phyloP scores from a whole-genome alignment of 352 stramenopile genomes.

The Pythium monospermum region DNA sequence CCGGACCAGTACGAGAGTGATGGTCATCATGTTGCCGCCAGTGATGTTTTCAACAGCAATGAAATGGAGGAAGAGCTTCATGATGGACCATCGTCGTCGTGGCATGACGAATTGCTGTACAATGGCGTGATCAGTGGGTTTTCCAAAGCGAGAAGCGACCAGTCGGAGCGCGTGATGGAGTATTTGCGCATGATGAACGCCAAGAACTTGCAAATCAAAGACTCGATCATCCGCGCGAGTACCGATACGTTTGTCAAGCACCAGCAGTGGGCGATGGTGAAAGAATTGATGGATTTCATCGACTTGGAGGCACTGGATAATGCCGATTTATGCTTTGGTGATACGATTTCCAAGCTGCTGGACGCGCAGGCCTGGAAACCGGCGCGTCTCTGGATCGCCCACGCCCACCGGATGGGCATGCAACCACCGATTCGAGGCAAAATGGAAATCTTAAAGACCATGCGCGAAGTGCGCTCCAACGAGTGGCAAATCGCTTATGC shows the following conservation, averaged over 20 bases:
- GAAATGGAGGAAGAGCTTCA: too few species aligned
- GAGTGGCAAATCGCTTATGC: constrained; percentile 78
- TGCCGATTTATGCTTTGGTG: constrained; percentile 54
- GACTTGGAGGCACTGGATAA: constrained; percentile 47
- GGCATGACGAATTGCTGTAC: constrained; percentile 54
- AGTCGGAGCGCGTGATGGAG: constrained; percentile 53
- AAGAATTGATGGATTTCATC: constrained; percentile 39
- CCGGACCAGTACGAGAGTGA: too few species aligned
- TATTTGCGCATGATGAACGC: constrained; percentile 54
- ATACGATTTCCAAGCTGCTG: constrained; percentile 78
- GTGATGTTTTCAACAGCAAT: too few species aligned
- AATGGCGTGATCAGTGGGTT: constrained; percentile 81
- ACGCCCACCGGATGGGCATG: constrained; percentile 40
- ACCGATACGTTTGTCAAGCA: constrained; percentile 71
- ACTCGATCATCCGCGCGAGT: constrained; percentile 68
- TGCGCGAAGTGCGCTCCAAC: constrained; percentile 28
- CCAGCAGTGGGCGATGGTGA: constrained; percentile 50
- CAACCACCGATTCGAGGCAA: constrained; percentile 65
- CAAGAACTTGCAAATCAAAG: constrained; percentile 51
- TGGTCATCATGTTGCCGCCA: too few species aligned
- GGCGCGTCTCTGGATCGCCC: constrained; percentile 53
- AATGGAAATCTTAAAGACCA: constrained; percentile 36
- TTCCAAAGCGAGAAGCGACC: constrained; percentile 64
- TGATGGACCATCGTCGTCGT: too few species aligned
- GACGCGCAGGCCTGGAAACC: constrained; percentile 45